Conservation (phyloP, 2,329 filamentous ascomycete species). For the Juglanconis sp. region DNA sequence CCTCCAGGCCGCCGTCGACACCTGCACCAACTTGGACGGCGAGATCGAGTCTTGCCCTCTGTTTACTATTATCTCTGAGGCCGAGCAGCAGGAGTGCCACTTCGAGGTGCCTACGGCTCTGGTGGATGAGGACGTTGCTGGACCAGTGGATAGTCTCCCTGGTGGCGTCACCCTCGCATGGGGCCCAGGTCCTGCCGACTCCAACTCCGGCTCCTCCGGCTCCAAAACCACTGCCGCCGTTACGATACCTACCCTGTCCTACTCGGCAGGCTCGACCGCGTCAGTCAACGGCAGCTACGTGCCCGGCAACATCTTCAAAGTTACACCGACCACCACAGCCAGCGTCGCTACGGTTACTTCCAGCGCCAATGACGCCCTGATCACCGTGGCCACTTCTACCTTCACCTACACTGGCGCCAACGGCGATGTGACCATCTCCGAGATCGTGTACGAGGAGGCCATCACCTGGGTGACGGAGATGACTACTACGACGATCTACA, state of each 20-base stretch:
- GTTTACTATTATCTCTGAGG: conserved; percentile 65
- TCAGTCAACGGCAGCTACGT: conserved; percentile 30
- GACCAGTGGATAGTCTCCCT: conserved; percentile 59
- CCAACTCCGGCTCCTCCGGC: conserved; percentile 4
- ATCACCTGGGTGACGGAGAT: conserved; percentile 50
- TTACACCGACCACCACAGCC: conserved; percentile 21
- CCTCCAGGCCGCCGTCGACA: conserved; percentile 68
- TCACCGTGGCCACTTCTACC: conserved; percentile 12
- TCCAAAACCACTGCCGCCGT: conserved; percentile 20
- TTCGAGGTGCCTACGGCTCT: conserved; percentile 57
- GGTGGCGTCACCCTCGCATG: conserved; percentile 53
- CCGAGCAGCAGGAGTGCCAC: conserved; percentile 55
- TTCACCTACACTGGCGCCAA: conserved; percentile 14
- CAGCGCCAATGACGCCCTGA: not conserved
- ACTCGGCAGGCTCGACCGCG: conserved; percentile 34
- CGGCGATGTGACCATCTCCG: conserved; percentile 39
- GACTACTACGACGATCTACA: conserved; percentile 39
- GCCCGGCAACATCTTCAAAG: conserved; percentile 43
- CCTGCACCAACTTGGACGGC: conserved; percentile 71
- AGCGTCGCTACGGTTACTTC: not conserved
- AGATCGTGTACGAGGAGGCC: conserved; percentile 57
- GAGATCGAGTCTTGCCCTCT: conserved; percentile 69
- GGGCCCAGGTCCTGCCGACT: conserved; percentile 26
- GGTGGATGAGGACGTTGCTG: conserved; percentile 55
- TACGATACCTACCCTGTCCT: conserved; percentile 31